Evolutionary conservation across 352 stramenopile species (phyloP), one percentile per base, ranked within the genome.

Genomic region (Aphanomyces euteiches): DNA sequence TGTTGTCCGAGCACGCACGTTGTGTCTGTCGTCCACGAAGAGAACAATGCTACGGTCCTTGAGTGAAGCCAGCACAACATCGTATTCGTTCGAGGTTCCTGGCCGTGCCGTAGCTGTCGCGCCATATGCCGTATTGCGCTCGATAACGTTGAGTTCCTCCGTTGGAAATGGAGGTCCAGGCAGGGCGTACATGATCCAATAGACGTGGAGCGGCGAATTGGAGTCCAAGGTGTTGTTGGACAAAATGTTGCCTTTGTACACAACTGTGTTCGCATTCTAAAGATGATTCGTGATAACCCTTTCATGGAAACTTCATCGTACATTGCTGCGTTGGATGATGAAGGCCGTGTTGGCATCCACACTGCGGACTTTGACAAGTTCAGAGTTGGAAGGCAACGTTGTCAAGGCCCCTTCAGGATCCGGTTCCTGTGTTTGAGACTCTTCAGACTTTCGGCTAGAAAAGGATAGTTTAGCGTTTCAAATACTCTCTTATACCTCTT

Each of bases 131-230:
- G 78, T 91, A 71, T 90, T 94, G 59, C 86, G 82, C 74, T 94
- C 86, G 61, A 94, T 88, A 82, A 92, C 89, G 69, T 88, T 94
- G 47, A 94, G 79, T 36, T 92, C 86, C 66, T 94, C 86, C 15
- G 78, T 78, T 47, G 85, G 85, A 37, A 50, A 48, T 8, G 59
- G 59, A 34, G 77, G 73, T 45, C 83, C 84, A 19, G 75, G 73
- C 74, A 92, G 91, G 69, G 91, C 85, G 73, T 89, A 94, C 86
- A 94, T 94, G 76, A 92, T 87, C 86, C 86, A 94, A 69, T 80
- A 94, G 21, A 92, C 83, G 40, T 85, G 78, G 53, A 94, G 78
- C n/a, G 84, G 87, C 34, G 81, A 88, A 47, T 68, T 71, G 13
- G 74, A 38, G 48, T 93, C 84, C 28, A 93, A 76, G n/a, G n/a